phyloP scores from a whole-genome alignment of 768 basidiomycete genomes.

The Boletus speciosus region DNA sequence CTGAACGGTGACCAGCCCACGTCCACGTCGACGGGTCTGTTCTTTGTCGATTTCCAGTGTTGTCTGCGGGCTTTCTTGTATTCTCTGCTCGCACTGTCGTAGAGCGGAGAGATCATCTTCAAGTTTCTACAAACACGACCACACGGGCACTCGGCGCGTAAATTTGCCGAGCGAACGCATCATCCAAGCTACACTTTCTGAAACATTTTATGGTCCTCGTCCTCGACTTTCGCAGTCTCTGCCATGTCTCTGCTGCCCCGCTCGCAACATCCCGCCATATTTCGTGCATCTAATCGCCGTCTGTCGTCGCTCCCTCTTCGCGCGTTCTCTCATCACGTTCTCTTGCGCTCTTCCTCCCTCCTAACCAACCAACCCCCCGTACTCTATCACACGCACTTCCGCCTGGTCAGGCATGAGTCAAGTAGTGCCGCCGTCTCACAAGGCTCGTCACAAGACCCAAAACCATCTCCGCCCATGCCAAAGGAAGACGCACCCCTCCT shows the following conservation, averaged over 20 bases:
- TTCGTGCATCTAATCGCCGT: conserved; percentile 34
- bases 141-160: conserved; percentile 12
- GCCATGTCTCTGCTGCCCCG: conserved; percentile 74
- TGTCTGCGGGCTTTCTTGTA: conserved; percentile 60
- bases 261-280: conserved; percentile 40
- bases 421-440: conserved; percentile 7
- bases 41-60: conserved; percentile 57
- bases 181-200: neutral
- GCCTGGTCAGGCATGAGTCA: conserved; percentile 13
- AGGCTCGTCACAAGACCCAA: conserved; percentile 37
- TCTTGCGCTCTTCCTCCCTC: conserved; percentile 17
- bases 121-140: conserved; percentile 26
- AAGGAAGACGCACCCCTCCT: conserved; percentile 46
- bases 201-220: neutral
- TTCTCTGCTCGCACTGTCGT: conserved; percentile 24
- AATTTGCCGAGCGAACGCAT: neutral
- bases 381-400: conserved; percentile 13
- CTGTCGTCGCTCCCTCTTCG: conserved; percentile 2
- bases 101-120: conserved; percentile 7
- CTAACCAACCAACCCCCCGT: conserved; percentile 29
- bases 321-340: conserved; percentile 6
- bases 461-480: conserved; percentile 47
- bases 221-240: neutral
- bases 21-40: conserved; percentile 44
- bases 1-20: conserved; percentile 71